Evolutionary conservation across 495 filamentous ascomycete species (phyloP).

Genomic region (Aspergillus mulundensis): DNA sequence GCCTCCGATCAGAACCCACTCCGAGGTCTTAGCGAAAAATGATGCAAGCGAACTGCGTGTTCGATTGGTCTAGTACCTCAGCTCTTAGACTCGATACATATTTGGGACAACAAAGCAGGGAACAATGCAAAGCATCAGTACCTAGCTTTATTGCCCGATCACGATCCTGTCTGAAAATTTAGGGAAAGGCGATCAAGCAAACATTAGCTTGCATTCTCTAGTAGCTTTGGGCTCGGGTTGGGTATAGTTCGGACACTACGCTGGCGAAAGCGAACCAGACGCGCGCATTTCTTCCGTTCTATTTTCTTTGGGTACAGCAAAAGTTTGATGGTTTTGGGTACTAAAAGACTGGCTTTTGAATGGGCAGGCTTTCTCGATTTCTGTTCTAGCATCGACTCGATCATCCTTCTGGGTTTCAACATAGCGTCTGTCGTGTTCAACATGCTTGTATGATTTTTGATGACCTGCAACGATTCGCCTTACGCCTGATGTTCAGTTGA

Average conservation of each 20-base stretch:
- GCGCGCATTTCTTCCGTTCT: not conserved
- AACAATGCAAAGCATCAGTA: not conserved
- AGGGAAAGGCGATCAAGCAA: not conserved
- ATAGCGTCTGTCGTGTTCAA: conserved; percentile 33
- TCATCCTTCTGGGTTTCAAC: conserved; percentile 19
- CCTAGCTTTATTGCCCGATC: not conserved
- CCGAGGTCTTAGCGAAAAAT: not conserved
- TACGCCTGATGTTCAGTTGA: conserved; percentile 25
- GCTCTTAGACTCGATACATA: not conserved
- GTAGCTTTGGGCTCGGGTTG: conserved; percentile 1
- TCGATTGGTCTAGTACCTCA: not conserved
- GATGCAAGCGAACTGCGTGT: not conserved
- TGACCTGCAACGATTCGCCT: conserved; percentile 43
- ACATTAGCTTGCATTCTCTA: not conserved
- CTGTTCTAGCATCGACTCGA: conserved; percentile 11
- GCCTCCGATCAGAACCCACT: not conserved
- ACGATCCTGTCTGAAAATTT: not conserved
- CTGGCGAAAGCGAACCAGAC: not conserved
- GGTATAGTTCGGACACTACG: not conserved
- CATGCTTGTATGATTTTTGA: conserved; percentile 49
- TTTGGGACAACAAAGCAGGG: not conserved
- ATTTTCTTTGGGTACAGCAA: conserved; percentile 10
- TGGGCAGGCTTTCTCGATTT: conserved; percentile 19
- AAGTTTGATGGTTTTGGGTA: conserved; percentile 17
- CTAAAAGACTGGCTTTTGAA: conserved; percentile 11